These are phyloP conservation scores for Glycine tomentella DNA, from an alignment of 306 rosid genomes.

Conservation along the genomic window DNA sequence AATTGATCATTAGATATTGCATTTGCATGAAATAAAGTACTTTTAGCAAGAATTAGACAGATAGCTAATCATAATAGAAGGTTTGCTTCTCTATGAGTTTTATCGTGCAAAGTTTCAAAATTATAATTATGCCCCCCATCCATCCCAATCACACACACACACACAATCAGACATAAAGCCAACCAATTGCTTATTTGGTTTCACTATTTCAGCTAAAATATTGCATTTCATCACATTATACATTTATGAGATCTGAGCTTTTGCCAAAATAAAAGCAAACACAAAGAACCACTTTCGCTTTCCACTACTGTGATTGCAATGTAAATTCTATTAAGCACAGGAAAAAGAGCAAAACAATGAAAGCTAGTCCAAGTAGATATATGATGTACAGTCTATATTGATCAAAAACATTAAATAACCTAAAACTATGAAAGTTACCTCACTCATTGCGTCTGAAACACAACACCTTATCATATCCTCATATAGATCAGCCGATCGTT, in stretches of 20 bases:
- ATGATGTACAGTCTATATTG: neutral
- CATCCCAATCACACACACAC: no score
- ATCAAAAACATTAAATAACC: no score
- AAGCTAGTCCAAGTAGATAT: neutral
- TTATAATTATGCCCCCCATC: neutral
- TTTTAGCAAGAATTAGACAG: no score
- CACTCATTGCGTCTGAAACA: conserved; percentile 99
- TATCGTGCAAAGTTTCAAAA: neutral
- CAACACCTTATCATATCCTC: conserved; percentile 95
- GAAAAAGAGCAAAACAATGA: conserved; percentile 4
- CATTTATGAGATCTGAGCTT: conserved; percentile 4
- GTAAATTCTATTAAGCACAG: conserved; percentile 20
- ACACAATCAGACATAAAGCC: no score
- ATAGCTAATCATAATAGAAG: neutral
- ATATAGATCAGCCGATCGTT: conserved; percentile 80
- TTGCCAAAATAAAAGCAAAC: conserved; percentile 8
- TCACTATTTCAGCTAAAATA: conserved; percentile 33
- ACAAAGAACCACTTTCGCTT: conserved; percentile 6
- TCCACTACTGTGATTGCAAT: conserved; percentile 26
- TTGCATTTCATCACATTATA: conserved; percentile 18
- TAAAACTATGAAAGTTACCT: conserved; percentile 62
- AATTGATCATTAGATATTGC: conserved; percentile 27
- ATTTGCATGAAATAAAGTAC: neutral
- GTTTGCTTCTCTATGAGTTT: conserved; percentile 20
- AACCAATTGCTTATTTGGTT: neutral